Evolutionary conservation across 768 basidiomycete genomes (phyloP).

Genomic region (Podaxis mareebaensis): DNA sequence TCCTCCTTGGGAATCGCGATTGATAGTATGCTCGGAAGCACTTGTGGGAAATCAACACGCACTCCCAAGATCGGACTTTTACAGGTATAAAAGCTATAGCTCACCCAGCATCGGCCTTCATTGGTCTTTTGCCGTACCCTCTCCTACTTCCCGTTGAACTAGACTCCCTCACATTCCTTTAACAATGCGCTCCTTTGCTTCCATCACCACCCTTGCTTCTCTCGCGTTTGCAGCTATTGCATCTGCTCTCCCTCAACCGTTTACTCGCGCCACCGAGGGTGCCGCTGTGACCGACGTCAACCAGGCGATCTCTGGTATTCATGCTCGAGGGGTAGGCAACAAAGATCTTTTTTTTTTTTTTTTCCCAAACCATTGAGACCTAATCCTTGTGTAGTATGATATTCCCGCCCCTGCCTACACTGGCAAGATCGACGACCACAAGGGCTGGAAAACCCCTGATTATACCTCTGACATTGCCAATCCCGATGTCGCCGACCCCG

Average conservation of each 20-base stretch:
- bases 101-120: background rate
- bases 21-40: no score
- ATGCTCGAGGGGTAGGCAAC: no score
- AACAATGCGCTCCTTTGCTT: constrained; percentile 1
- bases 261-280: background rate
- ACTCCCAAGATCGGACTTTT: background rate
- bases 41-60: background rate
- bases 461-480: no score
- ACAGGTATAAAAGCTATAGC: background rate
- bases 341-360: no score
- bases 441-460: no score
- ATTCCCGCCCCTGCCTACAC: no score
- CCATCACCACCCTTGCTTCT: background rate
- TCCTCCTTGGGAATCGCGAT: no score
- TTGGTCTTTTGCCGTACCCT: background rate
- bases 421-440: no score
- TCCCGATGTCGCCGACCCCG: no score
- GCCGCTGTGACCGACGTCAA: background rate
- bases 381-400: no score
- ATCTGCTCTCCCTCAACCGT: background rate
- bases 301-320: no score
- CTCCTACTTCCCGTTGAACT: background rate
- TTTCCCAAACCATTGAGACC: no score
- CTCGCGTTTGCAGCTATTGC: background rate
- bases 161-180: background rate